Base-by-base conservation (phyloP, 371 early-diverging fungal genomes). In the Mucor plumbeus region DNA sequence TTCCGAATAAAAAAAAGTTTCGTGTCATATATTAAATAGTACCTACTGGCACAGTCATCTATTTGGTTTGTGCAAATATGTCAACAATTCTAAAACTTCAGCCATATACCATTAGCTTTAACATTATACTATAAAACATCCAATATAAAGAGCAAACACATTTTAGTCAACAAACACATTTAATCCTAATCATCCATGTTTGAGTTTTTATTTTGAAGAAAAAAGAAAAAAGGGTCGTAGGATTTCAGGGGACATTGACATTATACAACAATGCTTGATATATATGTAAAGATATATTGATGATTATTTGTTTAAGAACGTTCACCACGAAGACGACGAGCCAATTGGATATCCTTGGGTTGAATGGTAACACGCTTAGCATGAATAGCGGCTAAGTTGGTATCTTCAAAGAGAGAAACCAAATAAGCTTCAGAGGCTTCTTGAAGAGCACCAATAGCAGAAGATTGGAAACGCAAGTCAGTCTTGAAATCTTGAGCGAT, bases 351-450 rank as follows among this genome's bases (percentile, higher is more conserved):
- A 83, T 97, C 97, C 88, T 93, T 94, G 73, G 93, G 92, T 84
- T 94, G 92, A 78, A 97, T 95, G 74, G 98, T 97, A 71, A 97
- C 96, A 81, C 98, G 89, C 86, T 94, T 94, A 74, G 95, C 96
- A 85, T 97, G 97, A 80, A 94, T 93, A 73, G 96, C 96, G 69
- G 94, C 94, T 73, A 92, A 83, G 84, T 95, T 92, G 71, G 95
- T 95, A 63, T 98, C 94, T 77, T 96, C 96, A 81, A 96, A 97
- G 61, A 97, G 85, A 39, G 83, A 77, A 38, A 94, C 95, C 58
- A 97, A 88, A 82, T 94, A 96, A 44, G 93, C 91, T 81, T 97
- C 97, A 59, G 93, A 77, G 54, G 96, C 94, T 82, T 97, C 97
- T 84, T 97, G 97, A 53, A 97, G 89, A 44, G 97, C 97, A 72